Conservation (phyloP, 257 asterid species). For the Knoxia roxburghii region DNA sequence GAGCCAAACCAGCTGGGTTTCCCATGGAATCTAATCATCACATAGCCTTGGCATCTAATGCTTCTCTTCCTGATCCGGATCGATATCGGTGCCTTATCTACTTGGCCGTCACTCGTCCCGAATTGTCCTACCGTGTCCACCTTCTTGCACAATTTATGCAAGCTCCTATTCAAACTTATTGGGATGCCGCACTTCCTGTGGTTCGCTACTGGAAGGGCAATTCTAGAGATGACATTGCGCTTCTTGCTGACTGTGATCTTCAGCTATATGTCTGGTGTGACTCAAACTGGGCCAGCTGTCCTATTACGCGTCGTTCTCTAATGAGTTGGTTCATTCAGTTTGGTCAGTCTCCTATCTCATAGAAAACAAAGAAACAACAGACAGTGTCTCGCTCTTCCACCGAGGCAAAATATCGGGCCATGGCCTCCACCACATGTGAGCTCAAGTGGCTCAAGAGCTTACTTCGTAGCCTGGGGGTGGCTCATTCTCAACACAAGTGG, state of each 20-base stretch:
- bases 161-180: neutral
- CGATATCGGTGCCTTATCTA: neutral
- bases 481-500: too few species aligned
- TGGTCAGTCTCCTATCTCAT: too few species aligned
- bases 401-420: neutral
- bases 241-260: neutral
- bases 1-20: neutral
- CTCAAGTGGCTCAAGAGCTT: neutral
- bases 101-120: too few species aligned
- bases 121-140: too few species aligned
- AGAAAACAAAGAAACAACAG: slow-evolving; percentile 4
- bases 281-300: neutral
- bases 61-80: neutral
- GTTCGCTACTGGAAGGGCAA: neutral
- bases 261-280: neutral
- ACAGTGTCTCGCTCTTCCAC: neutral
- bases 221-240: neutral
- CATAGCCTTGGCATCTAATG: neutral
- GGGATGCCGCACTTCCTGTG: neutral
- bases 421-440: neutral
- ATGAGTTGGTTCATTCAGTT: neutral
- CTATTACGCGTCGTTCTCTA: neutral
- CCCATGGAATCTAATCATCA: too few species aligned
- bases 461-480: neutral
- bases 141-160: slow-evolving; percentile 7